Evolutionary conservation across 2,329 filamentous ascomycete genomes (phyloP).

Genomic region (Venturia pyrina): DNA sequence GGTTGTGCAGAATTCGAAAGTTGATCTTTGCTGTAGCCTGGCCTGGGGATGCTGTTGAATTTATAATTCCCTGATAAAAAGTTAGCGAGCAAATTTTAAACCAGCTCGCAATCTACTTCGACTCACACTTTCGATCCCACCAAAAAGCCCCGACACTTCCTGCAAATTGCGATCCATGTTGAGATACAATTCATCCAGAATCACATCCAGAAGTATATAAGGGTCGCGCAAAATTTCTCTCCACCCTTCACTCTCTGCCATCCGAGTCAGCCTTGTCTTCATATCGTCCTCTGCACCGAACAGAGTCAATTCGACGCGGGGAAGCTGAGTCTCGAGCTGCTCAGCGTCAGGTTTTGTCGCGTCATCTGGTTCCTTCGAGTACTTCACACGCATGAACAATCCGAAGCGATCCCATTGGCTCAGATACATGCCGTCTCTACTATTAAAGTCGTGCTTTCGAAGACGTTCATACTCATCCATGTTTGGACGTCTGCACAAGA

Average conservation of each 20-base stretch:
- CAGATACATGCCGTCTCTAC: background rate
- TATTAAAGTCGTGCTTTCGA: background rate
- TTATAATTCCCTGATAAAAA: constrained; percentile 17
- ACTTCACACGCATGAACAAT: background rate
- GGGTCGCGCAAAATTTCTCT: constrained; percentile 22
- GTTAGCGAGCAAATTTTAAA: background rate
- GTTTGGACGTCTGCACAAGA: constrained; percentile 15
- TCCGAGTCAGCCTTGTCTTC: constrained; percentile 15
- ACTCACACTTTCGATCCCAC: constrained; percentile 22
- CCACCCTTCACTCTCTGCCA: constrained; percentile 15
- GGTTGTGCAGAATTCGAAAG: constrained; percentile 25
- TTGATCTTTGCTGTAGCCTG: constrained; percentile 18
- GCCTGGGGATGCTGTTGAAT: constrained; percentile 16
- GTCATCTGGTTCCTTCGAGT: background rate
- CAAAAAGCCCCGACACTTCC: constrained; percentile 22
- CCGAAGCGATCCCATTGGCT: background rate
- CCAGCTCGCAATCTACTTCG: background rate
- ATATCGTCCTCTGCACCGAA: constrained; percentile 20
- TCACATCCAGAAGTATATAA: constrained; percentile 22
- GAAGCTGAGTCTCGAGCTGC: background rate
- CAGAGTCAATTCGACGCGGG: constrained; percentile 20
- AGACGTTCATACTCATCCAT: constrained; percentile 12
- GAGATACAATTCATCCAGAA: constrained; percentile 24
- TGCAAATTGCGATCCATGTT: constrained; percentile 23
- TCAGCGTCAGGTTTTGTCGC: background rate